A percentile compares a stretch with the other conserved stretches of the same genome.
Conservation (phyloP, 2,329 filamentous ascomycete genomes). For the Fusarium sp. region DNA sequence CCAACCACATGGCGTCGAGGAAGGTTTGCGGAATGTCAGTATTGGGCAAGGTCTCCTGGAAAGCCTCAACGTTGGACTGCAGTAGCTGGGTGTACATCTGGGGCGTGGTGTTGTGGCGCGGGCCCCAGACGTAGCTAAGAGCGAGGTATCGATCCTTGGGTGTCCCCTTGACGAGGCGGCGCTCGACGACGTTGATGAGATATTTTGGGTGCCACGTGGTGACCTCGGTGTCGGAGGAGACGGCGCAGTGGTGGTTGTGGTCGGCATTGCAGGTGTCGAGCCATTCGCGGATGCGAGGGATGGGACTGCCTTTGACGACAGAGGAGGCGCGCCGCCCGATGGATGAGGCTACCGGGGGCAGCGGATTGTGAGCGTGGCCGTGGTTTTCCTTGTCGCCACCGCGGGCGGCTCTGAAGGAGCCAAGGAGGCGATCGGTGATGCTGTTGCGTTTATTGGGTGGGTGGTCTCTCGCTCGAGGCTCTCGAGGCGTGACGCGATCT, state of each 20-base stretch:
- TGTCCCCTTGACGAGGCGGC: constrained; percentile 53
- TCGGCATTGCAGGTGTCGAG: constrained; percentile 57
- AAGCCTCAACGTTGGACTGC: constrained; percentile 52
- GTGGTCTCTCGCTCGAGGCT: too few species aligned
- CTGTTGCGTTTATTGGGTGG: constrained; percentile 54
- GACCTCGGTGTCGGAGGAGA: constrained; percentile 38
- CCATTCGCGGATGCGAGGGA: constrained; percentile 57
- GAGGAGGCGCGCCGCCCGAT: constrained; percentile 49
- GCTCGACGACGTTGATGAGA: constrained; percentile 56
- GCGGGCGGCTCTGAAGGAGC: constrained; percentile 50
- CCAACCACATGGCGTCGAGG: constrained; percentile 58
- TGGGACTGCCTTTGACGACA: constrained; percentile 50
- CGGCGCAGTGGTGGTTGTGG: constrained; percentile 56
- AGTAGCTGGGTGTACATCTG: constrained; percentile 49
- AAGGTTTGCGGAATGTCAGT: constrained; percentile 56
- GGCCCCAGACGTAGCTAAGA: constrained; percentile 61
- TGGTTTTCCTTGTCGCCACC: constrained; percentile 43
- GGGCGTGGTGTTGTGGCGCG: constrained; percentile 38
- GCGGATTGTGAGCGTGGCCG: constrained; percentile 1
- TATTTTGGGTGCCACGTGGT: constrained; percentile 55
- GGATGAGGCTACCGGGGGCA: constrained; percentile 34
- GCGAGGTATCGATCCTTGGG: constrained; percentile 56
- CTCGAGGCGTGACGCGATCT: too few species aligned
- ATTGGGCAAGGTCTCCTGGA: constrained; percentile 52
- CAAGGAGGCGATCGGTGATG: constrained; percentile 55